phyloP scores from a whole-genome alignment of 2,329 filamentous ascomycete genomes.

The Ophiostoma sp. region DNA sequence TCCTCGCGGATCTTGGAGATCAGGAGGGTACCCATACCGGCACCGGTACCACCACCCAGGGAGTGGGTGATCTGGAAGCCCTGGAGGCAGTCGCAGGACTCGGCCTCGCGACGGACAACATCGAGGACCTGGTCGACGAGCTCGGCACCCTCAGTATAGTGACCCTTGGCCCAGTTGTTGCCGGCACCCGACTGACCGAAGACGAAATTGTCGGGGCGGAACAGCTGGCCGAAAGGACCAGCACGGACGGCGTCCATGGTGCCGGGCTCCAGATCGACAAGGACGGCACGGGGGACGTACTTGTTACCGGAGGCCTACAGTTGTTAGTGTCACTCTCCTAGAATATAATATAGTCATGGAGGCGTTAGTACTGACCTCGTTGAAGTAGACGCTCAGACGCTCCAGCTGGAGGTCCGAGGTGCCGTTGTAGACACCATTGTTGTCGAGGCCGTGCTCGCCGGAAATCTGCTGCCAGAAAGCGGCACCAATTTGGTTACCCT shows the following conservation, averaged over 20 bases:
- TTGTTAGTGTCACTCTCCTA: neutral
- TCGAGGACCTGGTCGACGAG: slow-evolving; percentile 97
- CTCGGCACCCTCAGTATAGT: slow-evolving; percentile 99
- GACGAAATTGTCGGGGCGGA: slow-evolving; percentile 99
- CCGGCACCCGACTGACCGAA: slow-evolving; percentile 99
- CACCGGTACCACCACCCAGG: slow-evolving; percentile 99
- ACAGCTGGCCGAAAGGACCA: slow-evolving; percentile 96
- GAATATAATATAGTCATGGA: neutral
- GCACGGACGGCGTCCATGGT: slow-evolving; percentile 99
- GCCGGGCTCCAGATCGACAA: slow-evolving; percentile 98
- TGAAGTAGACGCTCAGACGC: slow-evolving; percentile 73
- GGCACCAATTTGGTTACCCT: slow-evolving; percentile 99
- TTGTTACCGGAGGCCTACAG: slow-evolving; percentile 90
- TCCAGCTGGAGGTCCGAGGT: slow-evolving; percentile 98
- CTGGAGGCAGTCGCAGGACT: slow-evolving; percentile 99
- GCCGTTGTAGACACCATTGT: slow-evolving; percentile 97
- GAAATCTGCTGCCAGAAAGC: slow-evolving; percentile 96
- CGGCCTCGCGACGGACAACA: slow-evolving; percentile 97
- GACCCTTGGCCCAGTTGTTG: slow-evolving; percentile 99
- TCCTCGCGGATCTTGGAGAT: slow-evolving; percentile 99
- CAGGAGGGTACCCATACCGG: slow-evolving; percentile 98
- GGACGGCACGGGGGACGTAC: slow-evolving; percentile 98
- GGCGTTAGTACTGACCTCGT: slow-evolving; percentile 53
- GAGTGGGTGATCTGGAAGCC: slow-evolving; percentile 99
- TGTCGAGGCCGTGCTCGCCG: slow-evolving; percentile 94